These are phyloP conservation scores for Moesziomyces parantarcticus DNA, from an alignment of 1,284 basidiomycete genomes.

Conservation along the genomic window DNA sequence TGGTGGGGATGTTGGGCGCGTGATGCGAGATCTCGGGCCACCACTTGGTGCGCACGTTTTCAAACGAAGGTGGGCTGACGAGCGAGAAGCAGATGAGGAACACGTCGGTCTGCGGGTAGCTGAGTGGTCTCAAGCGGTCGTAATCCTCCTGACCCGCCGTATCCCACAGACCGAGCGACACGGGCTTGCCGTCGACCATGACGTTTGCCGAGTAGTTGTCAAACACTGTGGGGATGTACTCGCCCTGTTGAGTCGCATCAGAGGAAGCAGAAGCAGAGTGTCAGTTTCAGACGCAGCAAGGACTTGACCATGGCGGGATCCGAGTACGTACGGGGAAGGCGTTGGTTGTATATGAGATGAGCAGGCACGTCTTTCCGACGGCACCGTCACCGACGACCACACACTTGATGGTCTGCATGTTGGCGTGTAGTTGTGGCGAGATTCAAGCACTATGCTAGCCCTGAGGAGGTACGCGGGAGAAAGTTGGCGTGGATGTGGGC, in stretches of 20 bases:
- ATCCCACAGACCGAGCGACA: slow-evolving; percentile 91
- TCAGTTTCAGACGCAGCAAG: neutral
- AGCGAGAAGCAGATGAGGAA: slow-evolving; percentile 99
- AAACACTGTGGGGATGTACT: slow-evolving; percentile 75
- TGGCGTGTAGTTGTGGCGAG: neutral
- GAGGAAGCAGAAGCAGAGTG: neutral
- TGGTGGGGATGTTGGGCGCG: slow-evolving; percentile 88
- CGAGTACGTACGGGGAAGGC: slow-evolving; percentile 63
- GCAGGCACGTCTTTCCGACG: slow-evolving; percentile 67
- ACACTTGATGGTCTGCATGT: slow-evolving; percentile 65
- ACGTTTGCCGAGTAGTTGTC: slow-evolving; percentile 92
- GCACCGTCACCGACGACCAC: slow-evolving; percentile 68
- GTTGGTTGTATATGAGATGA: slow-evolving; percentile 68
- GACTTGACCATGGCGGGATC: neutral
- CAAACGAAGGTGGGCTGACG: slow-evolving; percentile 95
- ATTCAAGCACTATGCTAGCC: too few relatives aligned
- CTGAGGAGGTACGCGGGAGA: neutral
- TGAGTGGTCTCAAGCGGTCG: slow-evolving; percentile 95
- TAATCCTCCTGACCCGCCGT: slow-evolving; percentile 72
- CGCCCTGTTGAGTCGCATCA: slow-evolving; percentile 34
- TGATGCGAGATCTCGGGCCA: slow-evolving; percentile 76
- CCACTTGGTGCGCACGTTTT: slow-evolving; percentile 95
- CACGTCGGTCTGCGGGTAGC: slow-evolving; percentile 99
- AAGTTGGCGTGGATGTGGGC: too few relatives aligned
- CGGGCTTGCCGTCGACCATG: slow-evolving; percentile 98